Evolutionary conservation across 2,329 filamentous ascomycete species (phyloP), one percentile per base, ranked within the genome.

Genomic region (Blastomyces silverae): DNA sequence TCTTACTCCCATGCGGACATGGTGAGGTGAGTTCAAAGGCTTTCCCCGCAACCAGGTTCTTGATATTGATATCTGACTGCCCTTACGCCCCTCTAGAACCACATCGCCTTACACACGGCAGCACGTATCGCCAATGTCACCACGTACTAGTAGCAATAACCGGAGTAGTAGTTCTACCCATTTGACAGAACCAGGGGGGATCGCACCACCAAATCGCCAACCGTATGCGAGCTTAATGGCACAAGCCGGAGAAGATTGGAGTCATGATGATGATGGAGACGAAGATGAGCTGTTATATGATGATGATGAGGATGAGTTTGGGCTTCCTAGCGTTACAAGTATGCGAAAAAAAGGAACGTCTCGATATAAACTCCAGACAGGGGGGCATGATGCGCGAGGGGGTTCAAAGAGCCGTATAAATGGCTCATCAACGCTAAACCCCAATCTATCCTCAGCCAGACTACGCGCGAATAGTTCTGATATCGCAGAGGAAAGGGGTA

Each of bases 1-100:
- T 89, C 92, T 57, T 99, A 99, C 76, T 97, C 94, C 17, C 94
- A 99, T 78, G 91, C 93, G 37, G 92, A 97, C 79, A 91, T 96
- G 74, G 83, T 97, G 71, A 96, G 93, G 77, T 89, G 93, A 73
- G 90, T 91, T 73, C 85, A 87, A n/a, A 22, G 42, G 13, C 56
- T 17, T 46, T 34, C 52, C 22, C 42, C 13, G 8, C 13, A n/a
- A 22, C 25, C 17, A 11, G 25, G 15, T 34, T 34, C 1, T 37
- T 8, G 34, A 15, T 39, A 15, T 52, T 48, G 25, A 31, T 22
- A 59, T 20, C 34, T 61, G n/a, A 61, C 58, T n/a, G 17, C 10
- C 28, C 17, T 50, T 52, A n/a, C 67, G 61, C 62, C 17, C 48
- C 52, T 69, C 61, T 61, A 75, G 74, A 69, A 74, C 72, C 44